Percentiles rank a stretch among this genome's conserved stretches.
Evolutionary conservation across 2,329 filamentous ascomycete species (phyloP).

Genomic region (Alternaria postmessia): DNA sequence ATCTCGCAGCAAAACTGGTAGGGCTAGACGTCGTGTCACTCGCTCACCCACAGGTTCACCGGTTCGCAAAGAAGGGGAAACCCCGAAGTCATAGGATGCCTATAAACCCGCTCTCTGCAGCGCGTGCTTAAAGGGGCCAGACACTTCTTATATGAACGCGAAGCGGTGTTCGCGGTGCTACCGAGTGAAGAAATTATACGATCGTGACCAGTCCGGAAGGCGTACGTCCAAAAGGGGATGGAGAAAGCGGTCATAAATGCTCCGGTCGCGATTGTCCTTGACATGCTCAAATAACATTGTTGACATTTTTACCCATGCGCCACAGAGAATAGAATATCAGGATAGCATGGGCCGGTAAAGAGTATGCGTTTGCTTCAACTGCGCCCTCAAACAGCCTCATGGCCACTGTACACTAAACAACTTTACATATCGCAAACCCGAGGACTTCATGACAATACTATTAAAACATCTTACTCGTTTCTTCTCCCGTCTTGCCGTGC

Average conservation of each 20-base stretch:
- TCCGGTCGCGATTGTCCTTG: neutral
- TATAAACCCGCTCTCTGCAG: neutral
- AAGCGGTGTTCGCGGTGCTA: neutral
- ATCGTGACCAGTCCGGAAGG: neutral
- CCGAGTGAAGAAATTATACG: neutral
- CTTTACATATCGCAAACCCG: neutral
- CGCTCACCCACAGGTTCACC: conserved; percentile 31
- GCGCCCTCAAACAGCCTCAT: neutral
- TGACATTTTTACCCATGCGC: neutral
- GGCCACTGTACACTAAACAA: neutral
- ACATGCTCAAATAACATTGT: neutral
- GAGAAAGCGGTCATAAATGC: neutral
- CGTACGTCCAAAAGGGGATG: neutral
- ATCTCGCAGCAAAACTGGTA: conserved; percentile 31
- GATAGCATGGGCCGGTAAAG: neutral
- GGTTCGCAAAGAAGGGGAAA: conserved; percentile 13
- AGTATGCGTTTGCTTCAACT: neutral
- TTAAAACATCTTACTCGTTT: neutral
- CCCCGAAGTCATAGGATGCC: conserved; percentile 21
- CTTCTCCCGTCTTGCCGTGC: neutral
- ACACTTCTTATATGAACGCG: neutral
- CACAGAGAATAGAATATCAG: neutral
- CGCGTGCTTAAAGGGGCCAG: neutral
- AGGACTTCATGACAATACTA: neutral
- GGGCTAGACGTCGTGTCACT: conserved; percentile 28